Evolutionary conservation across 768 basidiomycete species (phyloP), one percentile per base, ranked within the genome.

Genomic region (Kwoniella europaea): DNA sequence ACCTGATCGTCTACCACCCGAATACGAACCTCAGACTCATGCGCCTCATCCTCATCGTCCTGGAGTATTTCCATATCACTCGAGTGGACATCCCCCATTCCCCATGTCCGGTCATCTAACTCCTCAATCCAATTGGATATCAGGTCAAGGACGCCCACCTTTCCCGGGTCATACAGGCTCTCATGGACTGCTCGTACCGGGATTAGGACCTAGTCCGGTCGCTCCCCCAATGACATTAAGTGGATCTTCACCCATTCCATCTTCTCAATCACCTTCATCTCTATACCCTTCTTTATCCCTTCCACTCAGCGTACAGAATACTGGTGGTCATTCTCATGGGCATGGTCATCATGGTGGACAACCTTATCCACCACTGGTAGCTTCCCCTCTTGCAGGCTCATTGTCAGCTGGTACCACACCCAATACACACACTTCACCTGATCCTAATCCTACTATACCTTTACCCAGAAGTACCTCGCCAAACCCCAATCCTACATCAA

Each of bases 1-100:
- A 24, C 91, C 91, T 7, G 95, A 98, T 84, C 88, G 94, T 55
- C 86, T 94, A 15, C 88, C 89, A 29, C 87, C 88, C 22, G 89
- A 91, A 71, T 87, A 87, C 73, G 89, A 89, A 74, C 82, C 84
- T 74, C 85, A 77, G 67, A 73, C 72, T 29, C 67, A 68, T 22
- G 35, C 53, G 18, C 52, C 67, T 12, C 67, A 68, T 44, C 59
- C 63, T 55, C 63, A 67, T 41, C 65, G 67, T 42, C 62, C 44
- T 18, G 60, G 62, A 44, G 63, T 65, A 41, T 69, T 71, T 68
- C 35, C 53, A 61, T 81, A 69, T 65, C 71, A 16, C 20, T 62
- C 68, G 10, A 54, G 56, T n/a, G 29, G 50, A 22, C 76, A 68
- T 35, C 63, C 66, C 3, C 56, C 68, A 5, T 75, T 66, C 57